Conservation (phyloP, 305 asterid species). For the Andrographis paniculata region DNA sequence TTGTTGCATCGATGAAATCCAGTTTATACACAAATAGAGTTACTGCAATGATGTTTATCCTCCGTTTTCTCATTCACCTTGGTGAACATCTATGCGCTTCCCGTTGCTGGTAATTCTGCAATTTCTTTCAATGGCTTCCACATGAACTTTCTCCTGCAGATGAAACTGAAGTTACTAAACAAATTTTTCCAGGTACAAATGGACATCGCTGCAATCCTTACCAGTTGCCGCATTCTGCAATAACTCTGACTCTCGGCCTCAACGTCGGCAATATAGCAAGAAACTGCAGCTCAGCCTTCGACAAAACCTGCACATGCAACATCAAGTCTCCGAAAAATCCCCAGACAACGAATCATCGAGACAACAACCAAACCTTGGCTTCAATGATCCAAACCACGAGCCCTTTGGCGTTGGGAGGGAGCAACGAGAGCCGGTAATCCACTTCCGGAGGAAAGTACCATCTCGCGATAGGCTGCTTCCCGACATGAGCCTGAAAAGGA, state of each 20-base stretch:
- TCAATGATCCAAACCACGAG: constrained; percentile 76
- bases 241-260: constrained; percentile 67
- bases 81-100: too few species aligned
- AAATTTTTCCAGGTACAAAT: too few species aligned
- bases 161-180: neutral
- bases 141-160: constrained; percentile 67
- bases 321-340: neutral
- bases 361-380: constrained; percentile 41
- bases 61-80: too few species aligned
- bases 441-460: constrained; percentile 95
- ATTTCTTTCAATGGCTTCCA: constrained; percentile 83
- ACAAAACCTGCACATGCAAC: constrained; percentile 15
- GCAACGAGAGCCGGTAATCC: constrained; percentile 74
- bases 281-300: constrained; percentile 49
- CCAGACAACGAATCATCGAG: neutral
- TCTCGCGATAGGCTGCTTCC: constrained; percentile 86
- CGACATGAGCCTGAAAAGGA: constrained; percentile 73
- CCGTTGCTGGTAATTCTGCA: constrained; percentile 39
- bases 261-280: constrained; percentile 74
- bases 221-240: constrained; percentile 91
- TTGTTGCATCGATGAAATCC: too few species aligned
- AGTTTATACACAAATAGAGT: too few species aligned
- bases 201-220: constrained; percentile 12
- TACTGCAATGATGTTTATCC: too few species aligned
- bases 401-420: constrained; percentile 67